These are phyloP conservation scores for Trichoderma asperellum DNA, from an alignment of 2,329 filamentous ascomycete genomes.

Conservation along the genomic window DNA sequence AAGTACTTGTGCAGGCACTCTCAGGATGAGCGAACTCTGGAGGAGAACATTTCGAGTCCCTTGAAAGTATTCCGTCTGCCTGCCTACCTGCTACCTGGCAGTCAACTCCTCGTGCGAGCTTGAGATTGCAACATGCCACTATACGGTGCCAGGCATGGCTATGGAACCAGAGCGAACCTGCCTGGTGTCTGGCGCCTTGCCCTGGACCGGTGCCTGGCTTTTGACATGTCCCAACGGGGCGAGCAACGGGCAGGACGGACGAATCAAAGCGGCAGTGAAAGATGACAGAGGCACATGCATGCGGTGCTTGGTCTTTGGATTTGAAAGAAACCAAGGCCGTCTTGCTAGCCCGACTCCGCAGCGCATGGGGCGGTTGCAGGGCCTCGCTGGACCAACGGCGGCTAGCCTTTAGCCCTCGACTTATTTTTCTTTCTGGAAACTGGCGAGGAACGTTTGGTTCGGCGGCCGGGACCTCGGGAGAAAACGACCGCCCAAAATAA, in stretches of 20 bases:
- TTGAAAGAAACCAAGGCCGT: background rate
- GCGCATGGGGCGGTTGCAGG: constrained; percentile 6
- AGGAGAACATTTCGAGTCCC: background rate
- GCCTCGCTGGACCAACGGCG: constrained; percentile 21
- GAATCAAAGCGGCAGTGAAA: background rate
- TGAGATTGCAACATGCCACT: background rate
- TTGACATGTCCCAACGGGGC: background rate
- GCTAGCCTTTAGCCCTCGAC: constrained; percentile 10
- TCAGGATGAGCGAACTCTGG: background rate
- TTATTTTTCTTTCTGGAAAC: constrained; percentile 25
- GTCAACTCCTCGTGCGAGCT: background rate
- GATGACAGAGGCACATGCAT: background rate
- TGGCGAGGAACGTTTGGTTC: constrained; percentile 17
- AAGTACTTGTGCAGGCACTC: background rate
- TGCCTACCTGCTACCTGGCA: background rate
- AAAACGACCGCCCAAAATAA: background rate
- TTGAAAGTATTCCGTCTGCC: background rate
- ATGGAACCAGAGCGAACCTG: background rate
- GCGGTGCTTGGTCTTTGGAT: background rate
- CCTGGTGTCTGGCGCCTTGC: background rate
- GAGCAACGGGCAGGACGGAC: background rate
- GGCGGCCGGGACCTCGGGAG: constrained; percentile 15
- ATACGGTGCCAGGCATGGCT: background rate
- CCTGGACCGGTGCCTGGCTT: background rate
- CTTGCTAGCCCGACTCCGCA: background rate